A percentile compares a stretch with the other conserved stretches of the same genome.
Conservation (phyloP, 495 filamentous ascomycete species). For the Neurospora terricola region DNA sequence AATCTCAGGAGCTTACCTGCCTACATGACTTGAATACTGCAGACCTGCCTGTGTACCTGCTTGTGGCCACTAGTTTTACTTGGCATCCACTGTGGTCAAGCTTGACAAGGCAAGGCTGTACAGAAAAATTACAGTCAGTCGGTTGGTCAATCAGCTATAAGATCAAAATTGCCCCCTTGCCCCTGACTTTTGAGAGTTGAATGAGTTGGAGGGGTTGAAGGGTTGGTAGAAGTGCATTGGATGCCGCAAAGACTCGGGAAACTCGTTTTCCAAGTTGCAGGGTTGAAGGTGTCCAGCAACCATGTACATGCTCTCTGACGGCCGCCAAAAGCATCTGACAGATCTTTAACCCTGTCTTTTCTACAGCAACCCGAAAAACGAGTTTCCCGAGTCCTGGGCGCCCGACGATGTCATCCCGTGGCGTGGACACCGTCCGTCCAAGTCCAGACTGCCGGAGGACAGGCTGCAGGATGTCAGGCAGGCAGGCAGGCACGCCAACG, state of each 20-base stretch:
- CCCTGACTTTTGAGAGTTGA: background rate
- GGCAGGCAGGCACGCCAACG: background rate
- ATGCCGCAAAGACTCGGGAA: background rate
- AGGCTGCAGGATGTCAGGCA: background rate
- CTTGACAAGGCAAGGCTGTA: background rate
- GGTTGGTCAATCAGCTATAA: background rate
- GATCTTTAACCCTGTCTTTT: background rate
- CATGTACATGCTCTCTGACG: background rate
- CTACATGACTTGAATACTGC: background rate
- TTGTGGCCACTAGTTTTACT: background rate
- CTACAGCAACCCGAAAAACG: background rate
- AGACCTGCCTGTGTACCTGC: background rate
- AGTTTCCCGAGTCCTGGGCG: background rate
- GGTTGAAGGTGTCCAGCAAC: background rate
- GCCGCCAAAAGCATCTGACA: background rate
- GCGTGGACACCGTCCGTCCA: background rate
- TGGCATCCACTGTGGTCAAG: background rate
- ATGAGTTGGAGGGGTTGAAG: background rate
- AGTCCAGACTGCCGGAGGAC: background rate
- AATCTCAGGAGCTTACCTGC: background rate
- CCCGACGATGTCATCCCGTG: background rate
- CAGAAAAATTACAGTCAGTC: background rate
- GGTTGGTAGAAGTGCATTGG: background rate
- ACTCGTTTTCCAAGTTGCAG: background rate
- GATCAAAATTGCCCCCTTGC: background rate